Percentiles rank a stretch among this genome's conserved stretches.
Evolutionary conservation across 2,329 filamentous ascomycete species (phyloP).

Genomic region (Colletotrichum limetticola): DNA sequence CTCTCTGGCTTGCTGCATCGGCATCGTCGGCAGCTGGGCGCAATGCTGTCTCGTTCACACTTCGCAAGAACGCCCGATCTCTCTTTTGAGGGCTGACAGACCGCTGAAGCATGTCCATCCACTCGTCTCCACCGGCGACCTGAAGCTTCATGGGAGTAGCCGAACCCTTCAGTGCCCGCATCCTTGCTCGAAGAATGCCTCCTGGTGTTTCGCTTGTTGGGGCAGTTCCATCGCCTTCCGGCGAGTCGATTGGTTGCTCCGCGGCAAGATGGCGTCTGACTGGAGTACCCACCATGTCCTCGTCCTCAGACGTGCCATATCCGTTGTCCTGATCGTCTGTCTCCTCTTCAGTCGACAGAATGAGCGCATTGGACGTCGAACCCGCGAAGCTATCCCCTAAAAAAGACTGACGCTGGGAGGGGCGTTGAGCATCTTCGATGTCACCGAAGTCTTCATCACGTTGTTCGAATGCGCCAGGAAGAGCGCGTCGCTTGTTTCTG

Average conservation of each 20-base stretch:
- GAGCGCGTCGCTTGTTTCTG: slow-evolving; percentile 54
- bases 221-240: slow-evolving; percentile 59
- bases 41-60: slow-evolving; percentile 60
- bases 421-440: slow-evolving; percentile 52
- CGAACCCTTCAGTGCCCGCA: slow-evolving; percentile 71
- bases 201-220: slow-evolving; percentile 65
- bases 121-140: slow-evolving; percentile 80
- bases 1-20: slow-evolving; percentile 37
- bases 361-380: slow-evolving; percentile 73
- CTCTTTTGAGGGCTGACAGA: slow-evolving; percentile 95
- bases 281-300: slow-evolving; percentile 83
- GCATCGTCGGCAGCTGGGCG: slow-evolving; percentile 54
- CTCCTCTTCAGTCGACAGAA: slow-evolving; percentile 72
- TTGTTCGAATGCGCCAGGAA: slow-evolving; percentile 86
- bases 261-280: slow-evolving; percentile 78
- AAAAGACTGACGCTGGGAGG: slow-evolving; percentile 76
- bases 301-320: slow-evolving; percentile 78
- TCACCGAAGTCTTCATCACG: slow-evolving; percentile 61
- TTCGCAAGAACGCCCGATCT: slow-evolving; percentile 78
- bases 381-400: slow-evolving; percentile 92
- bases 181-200: slow-evolving; percentile 70
- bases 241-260: slow-evolving; percentile 70
- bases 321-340: slow-evolving; percentile 72
- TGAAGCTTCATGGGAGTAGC: slow-evolving; percentile 68
- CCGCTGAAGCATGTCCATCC: slow-evolving; percentile 92